These are phyloP conservation scores for Pyrenochaeta sp. DNA, from an alignment of 2,329 filamentous ascomycete species.

Conservation along the genomic window DNA sequence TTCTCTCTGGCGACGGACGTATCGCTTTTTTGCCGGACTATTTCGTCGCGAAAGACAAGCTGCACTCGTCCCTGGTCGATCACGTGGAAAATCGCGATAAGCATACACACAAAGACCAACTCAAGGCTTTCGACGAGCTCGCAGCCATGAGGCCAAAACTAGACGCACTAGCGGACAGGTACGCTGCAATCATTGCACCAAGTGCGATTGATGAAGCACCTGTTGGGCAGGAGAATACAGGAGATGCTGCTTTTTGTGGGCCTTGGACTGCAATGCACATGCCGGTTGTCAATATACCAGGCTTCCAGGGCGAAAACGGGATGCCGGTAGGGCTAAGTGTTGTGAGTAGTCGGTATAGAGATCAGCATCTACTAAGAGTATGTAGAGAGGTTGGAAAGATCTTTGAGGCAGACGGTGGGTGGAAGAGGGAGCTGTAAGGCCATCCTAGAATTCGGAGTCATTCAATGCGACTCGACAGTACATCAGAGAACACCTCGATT, in stretches of 20 bases:
- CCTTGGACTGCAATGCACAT: constrained; percentile 68
- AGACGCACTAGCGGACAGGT: constrained; percentile 61
- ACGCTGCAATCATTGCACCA: constrained; percentile 65
- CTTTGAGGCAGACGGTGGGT: constrained; percentile 43
- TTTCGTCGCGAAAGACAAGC: constrained; percentile 55
- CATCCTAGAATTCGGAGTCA: background rate
- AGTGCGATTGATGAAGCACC: constrained; percentile 69
- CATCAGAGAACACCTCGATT: background rate
- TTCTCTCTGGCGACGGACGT: constrained; percentile 63
- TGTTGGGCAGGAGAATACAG: constrained; percentile 62
- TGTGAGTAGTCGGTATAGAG: constrained; percentile 52
- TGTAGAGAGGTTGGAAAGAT: constrained; percentile 37
- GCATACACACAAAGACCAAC: constrained; percentile 57
- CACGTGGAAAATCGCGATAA: constrained; percentile 61
- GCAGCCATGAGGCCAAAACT: constrained; percentile 63
- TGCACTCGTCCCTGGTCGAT: constrained; percentile 56
- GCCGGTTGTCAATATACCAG: constrained; percentile 71
- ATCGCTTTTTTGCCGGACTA: constrained; percentile 65
- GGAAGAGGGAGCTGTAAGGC: constrained; percentile 17
- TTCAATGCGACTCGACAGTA: background rate
- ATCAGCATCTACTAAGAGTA: constrained; percentile 41
- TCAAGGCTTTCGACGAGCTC: constrained; percentile 65
- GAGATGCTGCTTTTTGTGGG: constrained; percentile 61
- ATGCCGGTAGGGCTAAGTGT: constrained; percentile 69
- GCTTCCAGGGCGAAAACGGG: constrained; percentile 64